These are phyloP conservation scores for Chlorociboria aeruginascens DNA, from an alignment of 495 filamentous ascomycete species.

Conservation along the genomic window DNA sequence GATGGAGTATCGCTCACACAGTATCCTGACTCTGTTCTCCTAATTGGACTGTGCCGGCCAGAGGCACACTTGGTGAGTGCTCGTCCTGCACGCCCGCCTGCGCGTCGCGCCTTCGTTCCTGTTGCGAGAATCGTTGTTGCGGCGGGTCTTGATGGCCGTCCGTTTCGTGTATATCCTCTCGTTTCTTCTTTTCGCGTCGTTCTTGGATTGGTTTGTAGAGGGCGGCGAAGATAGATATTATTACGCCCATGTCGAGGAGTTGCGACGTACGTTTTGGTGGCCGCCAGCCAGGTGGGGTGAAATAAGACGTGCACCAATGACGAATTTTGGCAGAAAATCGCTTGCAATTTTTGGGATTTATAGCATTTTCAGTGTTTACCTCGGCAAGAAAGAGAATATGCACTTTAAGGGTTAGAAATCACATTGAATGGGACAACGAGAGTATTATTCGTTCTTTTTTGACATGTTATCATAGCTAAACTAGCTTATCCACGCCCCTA, in stretches of 20 bases:
- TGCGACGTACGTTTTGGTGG: not conserved
- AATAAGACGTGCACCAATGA: not conserved
- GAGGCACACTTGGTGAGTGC: slow-evolving; percentile 6
- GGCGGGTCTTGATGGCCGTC: not conserved
- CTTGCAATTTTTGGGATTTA: not conserved
- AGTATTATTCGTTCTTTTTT: slow-evolving; percentile 6
- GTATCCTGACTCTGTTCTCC: no score
- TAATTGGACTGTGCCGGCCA: not conserved
- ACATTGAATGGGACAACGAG: not conserved
- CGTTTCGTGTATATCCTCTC: not conserved
- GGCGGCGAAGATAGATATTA: slow-evolving; percentile 5
- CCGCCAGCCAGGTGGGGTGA: not conserved
- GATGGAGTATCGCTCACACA: no score
- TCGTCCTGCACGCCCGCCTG: slow-evolving; percentile 7
- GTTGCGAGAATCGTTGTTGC: slow-evolving; percentile 13
- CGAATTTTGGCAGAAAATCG: not conserved
- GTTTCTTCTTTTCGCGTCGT: slow-evolving; percentile 6
- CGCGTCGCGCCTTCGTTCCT: not conserved
- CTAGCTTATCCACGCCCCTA: slow-evolving; percentile 16
- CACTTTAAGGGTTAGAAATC: not conserved
- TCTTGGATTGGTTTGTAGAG: slow-evolving; percentile 3
- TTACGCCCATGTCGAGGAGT: slow-evolving; percentile 12
- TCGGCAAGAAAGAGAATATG: no score
- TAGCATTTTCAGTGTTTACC: no score
- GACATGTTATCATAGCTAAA: slow-evolving; percentile 16